A percentile compares a stretch with the other conserved stretches of the same genome.
Evolutionary conservation across 768 basidiomycete genomes (phyloP).

Genomic region (Mycena kentingensis): DNA sequence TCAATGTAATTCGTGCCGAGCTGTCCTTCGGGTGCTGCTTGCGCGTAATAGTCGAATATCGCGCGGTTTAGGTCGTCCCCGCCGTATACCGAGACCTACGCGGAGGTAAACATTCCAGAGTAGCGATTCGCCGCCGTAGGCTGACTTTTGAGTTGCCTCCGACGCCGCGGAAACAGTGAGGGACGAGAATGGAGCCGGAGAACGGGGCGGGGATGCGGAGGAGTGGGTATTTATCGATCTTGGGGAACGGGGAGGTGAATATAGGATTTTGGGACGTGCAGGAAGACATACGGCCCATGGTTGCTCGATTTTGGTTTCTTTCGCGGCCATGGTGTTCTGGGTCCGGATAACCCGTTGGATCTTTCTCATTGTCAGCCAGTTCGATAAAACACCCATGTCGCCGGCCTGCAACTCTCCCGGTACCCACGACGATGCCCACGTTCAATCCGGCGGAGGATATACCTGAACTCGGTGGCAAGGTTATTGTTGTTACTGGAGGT

Average conservation of each 20-base stretch:
- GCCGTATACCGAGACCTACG: neutral
- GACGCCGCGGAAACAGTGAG: neutral
- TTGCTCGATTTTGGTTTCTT: neutral
- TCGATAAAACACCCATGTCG: neutral
- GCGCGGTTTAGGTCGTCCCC: conserved; percentile 1
- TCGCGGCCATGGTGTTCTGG: neutral
- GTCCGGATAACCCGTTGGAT: neutral
- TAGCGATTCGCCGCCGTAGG: neutral
- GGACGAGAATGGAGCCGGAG: neutral
- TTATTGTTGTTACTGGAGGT: conserved; percentile 16
- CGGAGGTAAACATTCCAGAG: neutral
- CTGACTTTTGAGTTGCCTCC: neutral
- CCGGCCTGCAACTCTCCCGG: no score
- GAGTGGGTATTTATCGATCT: neutral
- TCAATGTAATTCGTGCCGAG: conserved; percentile 2
- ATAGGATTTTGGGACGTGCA: neutral
- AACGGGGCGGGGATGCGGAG: neutral
- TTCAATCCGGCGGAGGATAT: conserved; percentile 10
- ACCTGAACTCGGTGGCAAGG: conserved; percentile 14
- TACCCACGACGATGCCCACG: no score
- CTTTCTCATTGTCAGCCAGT: neutral
- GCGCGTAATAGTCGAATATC: conserved; percentile 1
- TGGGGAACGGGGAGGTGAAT: neutral
- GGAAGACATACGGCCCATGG: neutral
- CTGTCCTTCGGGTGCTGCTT: neutral